Evolutionary conservation across 345 rosid genomes (phyloP).

Genomic region (Pistacia vera): DNA sequence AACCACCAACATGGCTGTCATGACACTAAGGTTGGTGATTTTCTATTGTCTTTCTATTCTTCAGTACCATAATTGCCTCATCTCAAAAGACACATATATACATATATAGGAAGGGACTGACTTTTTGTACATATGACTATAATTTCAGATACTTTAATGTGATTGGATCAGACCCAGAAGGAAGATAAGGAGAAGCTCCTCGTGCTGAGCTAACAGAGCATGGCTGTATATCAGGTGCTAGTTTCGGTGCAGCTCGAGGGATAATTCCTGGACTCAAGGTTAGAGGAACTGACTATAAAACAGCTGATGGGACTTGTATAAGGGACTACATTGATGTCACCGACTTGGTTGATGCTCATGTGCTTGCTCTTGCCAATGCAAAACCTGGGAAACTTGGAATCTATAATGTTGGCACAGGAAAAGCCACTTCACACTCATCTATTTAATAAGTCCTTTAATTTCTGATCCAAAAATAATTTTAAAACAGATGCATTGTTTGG

Average conservation of each 20-base stretch:
- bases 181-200: constrained; percentile 70
- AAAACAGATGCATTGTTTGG: not conserved
- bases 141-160: constrained; percentile 66
- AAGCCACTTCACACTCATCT: constrained; percentile 28
- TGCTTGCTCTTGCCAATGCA: constrained; percentile 59
- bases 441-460: not conserved
- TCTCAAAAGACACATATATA: too few relatives aligned
- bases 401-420: constrained; percentile 67
- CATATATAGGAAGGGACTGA: not conserved
- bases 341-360: constrained; percentile 66
- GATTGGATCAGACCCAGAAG: constrained; percentile 68
- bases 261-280: constrained; percentile 61
- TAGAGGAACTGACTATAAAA: constrained; percentile 66
- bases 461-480: too few relatives aligned
- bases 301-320: constrained; percentile 55
- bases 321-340: constrained; percentile 65
- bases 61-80: too few relatives aligned
- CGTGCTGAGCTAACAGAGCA: constrained; percentile 58
- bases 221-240: constrained; percentile 64
- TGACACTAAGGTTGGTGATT: constrained; percentile 55
- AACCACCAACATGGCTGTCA: constrained; percentile 64
- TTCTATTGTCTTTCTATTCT: not conserved
- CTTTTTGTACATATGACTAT: not conserved
- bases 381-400: constrained; percentile 50
- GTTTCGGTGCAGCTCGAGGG: constrained; percentile 74